Conservation (phyloP, 805 yeast genomes). For the Allodekkera sacchari region DNA sequence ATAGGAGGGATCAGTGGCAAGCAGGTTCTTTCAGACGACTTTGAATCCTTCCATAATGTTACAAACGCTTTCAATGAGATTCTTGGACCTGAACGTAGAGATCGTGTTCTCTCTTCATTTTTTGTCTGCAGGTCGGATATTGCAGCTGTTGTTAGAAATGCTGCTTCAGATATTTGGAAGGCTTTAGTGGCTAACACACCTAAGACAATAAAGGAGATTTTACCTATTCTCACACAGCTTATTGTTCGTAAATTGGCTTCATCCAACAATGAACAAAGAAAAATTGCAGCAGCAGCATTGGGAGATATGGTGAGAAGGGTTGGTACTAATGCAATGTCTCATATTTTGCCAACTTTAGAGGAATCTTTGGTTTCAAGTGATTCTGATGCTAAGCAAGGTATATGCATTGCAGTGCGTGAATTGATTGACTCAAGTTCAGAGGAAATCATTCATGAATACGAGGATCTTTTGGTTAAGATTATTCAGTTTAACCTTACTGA, state of each 20-base stretch:
- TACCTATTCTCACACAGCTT: conserved; percentile 73
- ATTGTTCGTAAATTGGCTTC: conserved; percentile 80
- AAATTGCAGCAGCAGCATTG: conserved; percentile 85
- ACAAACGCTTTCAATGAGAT: conserved; percentile 61
- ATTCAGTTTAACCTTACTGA: conserved; percentile 78
- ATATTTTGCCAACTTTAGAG: conserved; percentile 78
- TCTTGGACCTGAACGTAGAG: conserved; percentile 84
- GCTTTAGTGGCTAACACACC: conserved; percentile 95
- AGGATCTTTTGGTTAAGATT: conserved; percentile 61
- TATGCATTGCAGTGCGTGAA: conserved; percentile 87
- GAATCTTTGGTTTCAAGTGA: conserved; percentile 52
- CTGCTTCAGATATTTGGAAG: conserved; percentile 94
- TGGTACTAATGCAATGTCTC: conserved; percentile 78
- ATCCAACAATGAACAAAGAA: conserved; percentile 68
- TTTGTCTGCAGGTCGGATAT: conserved; percentile 93
- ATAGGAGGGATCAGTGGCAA: conserved; percentile 84
- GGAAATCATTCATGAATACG: conserved; percentile 55
- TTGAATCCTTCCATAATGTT: conserved; percentile 40
- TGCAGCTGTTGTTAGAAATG: conserved; percentile 76
- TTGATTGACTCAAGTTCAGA: conserved; percentile 65
- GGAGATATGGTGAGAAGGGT: conserved; percentile 94
- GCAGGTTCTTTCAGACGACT: conserved; percentile 55
- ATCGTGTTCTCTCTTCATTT: conserved; percentile 73
- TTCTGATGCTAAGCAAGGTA: conserved; percentile 89
- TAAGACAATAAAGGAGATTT: conserved; percentile 82